These are phyloP conservation scores for Haberlea rhodopensis DNA, from an alignment of 257 asterid genomes.

Conservation along the genomic window DNA sequence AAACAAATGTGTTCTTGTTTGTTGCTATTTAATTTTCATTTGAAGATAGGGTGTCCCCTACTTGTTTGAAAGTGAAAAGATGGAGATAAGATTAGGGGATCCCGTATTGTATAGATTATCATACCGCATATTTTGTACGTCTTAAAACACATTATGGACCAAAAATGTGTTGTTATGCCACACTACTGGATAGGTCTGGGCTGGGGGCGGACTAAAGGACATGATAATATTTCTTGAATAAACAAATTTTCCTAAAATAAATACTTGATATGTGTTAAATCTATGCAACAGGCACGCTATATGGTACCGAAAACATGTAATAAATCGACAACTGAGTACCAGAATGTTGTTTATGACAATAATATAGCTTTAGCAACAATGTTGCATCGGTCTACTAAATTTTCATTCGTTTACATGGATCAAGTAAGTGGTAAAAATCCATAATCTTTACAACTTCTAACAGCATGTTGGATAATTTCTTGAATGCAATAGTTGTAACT, in stretches of 20 bases:
- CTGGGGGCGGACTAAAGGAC: no score
- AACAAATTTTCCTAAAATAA: no score
- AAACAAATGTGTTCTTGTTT: neutral
- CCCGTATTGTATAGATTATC: no score
- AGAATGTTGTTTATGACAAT: neutral
- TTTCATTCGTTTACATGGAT: neutral
- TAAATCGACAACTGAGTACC: neutral
- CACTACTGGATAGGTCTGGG: neutral
- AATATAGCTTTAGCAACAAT: neutral
- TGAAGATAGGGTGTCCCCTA: neutral
- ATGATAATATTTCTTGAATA: no score
- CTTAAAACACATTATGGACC: neutral
- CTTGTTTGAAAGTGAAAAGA: neutral
- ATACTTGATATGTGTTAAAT: no score
- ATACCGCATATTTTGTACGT: neutral
- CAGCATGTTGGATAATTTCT: slow-evolving; percentile 52
- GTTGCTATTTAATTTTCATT: neutral
- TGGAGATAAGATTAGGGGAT: slow-evolving; percentile 1
- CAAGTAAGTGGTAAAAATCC: slow-evolving; percentile 40
- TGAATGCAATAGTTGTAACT: slow-evolving; percentile 43
- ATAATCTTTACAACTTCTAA: slow-evolving; percentile 40
- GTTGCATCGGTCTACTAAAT: neutral
- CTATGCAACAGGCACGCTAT: neutral
- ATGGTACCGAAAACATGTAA: neutral
- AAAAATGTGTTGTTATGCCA: neutral